Evolutionary conservation across 768 basidiomycete genomes (phyloP).

Genomic region (Mrakia blollopis): DNA sequence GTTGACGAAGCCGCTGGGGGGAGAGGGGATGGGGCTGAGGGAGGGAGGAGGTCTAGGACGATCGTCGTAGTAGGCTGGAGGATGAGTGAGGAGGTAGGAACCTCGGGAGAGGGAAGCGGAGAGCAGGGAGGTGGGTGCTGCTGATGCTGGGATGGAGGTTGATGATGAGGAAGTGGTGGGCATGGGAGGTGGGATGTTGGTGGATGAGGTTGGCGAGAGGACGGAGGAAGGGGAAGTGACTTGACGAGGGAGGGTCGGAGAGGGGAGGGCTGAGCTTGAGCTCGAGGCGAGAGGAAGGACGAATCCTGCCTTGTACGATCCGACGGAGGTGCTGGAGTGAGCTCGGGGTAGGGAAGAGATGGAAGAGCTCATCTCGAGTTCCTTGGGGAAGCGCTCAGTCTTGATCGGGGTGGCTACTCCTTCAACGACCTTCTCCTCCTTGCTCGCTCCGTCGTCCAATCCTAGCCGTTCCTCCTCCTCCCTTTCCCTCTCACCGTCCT

Average conservation of each 20-base stretch:
- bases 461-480: not conserved
- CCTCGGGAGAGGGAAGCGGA: not conserved
- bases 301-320: not conserved
- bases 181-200: not conserved
- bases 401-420: not conserved
- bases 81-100: not conserved
- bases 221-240: not conserved
- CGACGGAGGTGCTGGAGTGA: not conserved
- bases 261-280: no score
- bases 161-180: not conserved
- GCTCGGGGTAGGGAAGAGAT: not conserved
- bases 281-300: not conserved
- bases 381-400: constrained; percentile 11
- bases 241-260: not conserved
- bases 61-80: constrained; percentile 23
- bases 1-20: not conserved
- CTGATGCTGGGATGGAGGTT: not conserved
- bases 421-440: not conserved
- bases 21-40: constrained; percentile 12
- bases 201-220: not conserved
- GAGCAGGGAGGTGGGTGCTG: not conserved
- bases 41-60: not conserved
- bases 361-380: not conserved
- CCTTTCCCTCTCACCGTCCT: constrained; percentile 24
- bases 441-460: not conserved